Percentiles rank a stretch among this genome's conserved stretches.
These are phyloP conservation scores for Phragmites australis DNA, from an alignment of 176 grass and related monocot species.

Conservation along the genomic window DNA sequence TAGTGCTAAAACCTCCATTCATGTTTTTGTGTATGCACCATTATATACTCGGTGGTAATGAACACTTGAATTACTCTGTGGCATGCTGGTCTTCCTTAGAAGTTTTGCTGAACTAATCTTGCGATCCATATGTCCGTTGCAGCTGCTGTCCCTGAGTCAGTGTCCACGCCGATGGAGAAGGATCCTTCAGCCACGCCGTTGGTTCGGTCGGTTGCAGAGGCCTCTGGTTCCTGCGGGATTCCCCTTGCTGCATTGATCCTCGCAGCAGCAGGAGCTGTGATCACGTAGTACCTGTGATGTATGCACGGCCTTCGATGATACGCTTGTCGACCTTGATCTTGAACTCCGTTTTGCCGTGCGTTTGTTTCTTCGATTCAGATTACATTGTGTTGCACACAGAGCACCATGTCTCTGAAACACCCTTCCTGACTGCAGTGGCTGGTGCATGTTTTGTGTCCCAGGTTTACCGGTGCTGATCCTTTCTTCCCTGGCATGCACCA, in stretches of 20 bases:
- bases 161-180: neutral
- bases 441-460: too few relatives aligned
- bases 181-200: slow-evolving; percentile 10
- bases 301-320: neutral
- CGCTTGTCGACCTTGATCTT: neutral
- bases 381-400: too few relatives aligned
- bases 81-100: neutral
- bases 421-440: too few relatives aligned
- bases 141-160: slow-evolving; percentile 21
- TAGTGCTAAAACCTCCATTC: neutral
- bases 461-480: too few relatives aligned
- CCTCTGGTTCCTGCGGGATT: neutral
- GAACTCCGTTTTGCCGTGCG: too few relatives aligned
- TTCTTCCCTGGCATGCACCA: too few relatives aligned
- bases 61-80: neutral
- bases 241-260: slow-evolving; percentile 1
- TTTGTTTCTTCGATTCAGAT: too few relatives aligned
- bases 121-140: neutral
- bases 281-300: neutral
- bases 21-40: neutral
- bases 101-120: neutral
- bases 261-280: neutral
- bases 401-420: too few relatives aligned
- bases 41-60: neutral
- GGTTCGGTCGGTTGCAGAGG: neutral